A percentile compares a stretch with the other conserved stretches of the same genome.
Evolutionary conservation across 2,329 filamentous ascomycete genomes (phyloP).

Genomic region (Pezicula neosporulosa): DNA sequence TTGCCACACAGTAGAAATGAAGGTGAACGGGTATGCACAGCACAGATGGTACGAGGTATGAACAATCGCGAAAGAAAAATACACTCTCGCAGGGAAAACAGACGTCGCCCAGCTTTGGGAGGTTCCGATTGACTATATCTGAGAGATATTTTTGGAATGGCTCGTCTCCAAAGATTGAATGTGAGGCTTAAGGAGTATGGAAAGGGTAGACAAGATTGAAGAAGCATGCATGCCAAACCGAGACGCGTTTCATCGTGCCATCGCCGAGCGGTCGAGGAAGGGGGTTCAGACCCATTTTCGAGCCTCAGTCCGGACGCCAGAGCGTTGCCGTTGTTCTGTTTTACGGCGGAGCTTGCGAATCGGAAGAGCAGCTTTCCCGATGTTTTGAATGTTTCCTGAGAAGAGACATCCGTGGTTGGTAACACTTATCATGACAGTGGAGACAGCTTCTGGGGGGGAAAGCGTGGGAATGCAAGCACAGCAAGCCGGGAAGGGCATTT

Average conservation of each 20-base stretch:
- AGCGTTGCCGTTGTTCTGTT: no score
- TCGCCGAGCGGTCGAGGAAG: not conserved
- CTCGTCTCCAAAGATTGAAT: no score
- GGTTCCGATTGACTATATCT: not conserved
- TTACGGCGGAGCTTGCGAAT: not conserved
- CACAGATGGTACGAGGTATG: no score
- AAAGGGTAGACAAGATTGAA: not conserved
- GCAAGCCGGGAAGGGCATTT: not conserved
- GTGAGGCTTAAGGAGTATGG: not conserved
- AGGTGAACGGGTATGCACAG: not conserved
- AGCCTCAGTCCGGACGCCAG: not conserved
- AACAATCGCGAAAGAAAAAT: not conserved
- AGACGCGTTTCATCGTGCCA: not conserved
- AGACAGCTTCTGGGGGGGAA: not conserved
- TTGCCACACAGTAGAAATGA: not conserved
- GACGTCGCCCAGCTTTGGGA: not conserved
- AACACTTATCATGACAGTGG: not conserved
- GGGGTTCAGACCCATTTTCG: not conserved
- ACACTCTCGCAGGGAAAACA: not conserved
- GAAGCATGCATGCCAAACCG: not conserved
- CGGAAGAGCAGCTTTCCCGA: not conserved
- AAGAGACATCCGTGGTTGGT: no score
- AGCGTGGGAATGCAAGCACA: no score
- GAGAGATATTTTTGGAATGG: not conserved
- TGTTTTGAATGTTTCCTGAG: not conserved